Base-by-base conservation (phyloP, 805 yeast genomes). In the Yarrowia deformans region DNA sequence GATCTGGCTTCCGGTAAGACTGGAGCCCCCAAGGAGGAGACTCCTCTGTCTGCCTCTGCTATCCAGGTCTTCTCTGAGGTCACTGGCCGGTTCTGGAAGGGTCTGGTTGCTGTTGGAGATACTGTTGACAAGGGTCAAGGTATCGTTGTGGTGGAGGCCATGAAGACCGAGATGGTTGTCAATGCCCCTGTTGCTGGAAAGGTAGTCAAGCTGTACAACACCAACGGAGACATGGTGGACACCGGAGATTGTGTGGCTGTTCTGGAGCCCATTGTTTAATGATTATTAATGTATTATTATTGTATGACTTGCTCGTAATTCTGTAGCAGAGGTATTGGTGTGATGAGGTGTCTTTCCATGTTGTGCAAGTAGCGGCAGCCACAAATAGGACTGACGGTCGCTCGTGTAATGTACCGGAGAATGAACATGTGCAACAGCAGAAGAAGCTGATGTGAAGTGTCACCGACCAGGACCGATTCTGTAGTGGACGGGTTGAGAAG, bases 141-240 rank as follows among this genome's bases (percentile, higher is more conserved):
- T 5, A 82, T 94, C 71, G 85, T 94, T 72, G 92, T 95, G 48
- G 91, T 94, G 68, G 99, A 94, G 79, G 98, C 99, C 69, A 94
- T 94, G 99, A 94, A 94, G 83, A 95, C 98, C 0, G 99, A 94
- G 80, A 94, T 94, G 98, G 85, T 87, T 66, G 97, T 94, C 43
- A 82, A 79, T 68, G 87, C 98, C 19, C 84, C 97, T 1, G 74
- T 70, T 5, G 70, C 55, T 9, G 81, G 81, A 39, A 77, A 72
- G 68, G 74, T 79, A 1, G 75, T 75, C 58, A 77, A 77, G 71
- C 74, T 79, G 64, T 81, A 82, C 29, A 97, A 92, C 78, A 83
- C 84, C 69, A 91, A 92, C 76, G 98, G 98, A 75, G 97, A 94
- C 76, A 91, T 95, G 90, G 97, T 94, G 50, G 98, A 94, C 70